Conservation (phyloP, 2,329 filamentous ascomycete genomes). For the Calycina herbarum region DNA sequence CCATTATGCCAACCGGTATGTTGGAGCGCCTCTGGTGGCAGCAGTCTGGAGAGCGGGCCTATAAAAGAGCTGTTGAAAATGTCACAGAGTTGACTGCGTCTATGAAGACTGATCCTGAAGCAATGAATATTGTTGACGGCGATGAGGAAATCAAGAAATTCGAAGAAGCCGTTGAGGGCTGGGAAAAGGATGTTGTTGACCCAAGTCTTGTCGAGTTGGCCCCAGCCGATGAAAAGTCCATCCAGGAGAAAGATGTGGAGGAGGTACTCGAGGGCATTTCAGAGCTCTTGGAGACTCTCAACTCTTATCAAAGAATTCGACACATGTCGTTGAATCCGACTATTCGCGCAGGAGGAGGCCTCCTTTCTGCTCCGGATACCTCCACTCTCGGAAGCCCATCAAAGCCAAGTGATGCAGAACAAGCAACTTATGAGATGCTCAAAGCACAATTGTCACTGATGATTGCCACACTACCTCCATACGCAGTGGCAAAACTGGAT, state of each 20-base stretch:
- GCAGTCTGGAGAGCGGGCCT: conserved; percentile 63
- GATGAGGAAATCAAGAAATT: conserved; percentile 41
- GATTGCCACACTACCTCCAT: conserved; percentile 53
- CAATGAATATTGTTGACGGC: conserved; percentile 13
- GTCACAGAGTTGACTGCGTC: conserved; percentile 20
- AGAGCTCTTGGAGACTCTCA: conserved; percentile 72
- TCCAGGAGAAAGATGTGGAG: conserved; percentile 62
- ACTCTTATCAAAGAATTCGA: conserved; percentile 78
- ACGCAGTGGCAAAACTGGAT: conserved; percentile 57
- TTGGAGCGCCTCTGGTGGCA: conserved; percentile 77
- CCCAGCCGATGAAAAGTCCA: conserved; percentile 51
- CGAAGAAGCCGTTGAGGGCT: conserved; percentile 56
- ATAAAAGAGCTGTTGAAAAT: conserved; percentile 59
- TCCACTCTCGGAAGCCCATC: conserved; percentile 57
- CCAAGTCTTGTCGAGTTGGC: conserved; percentile 46
- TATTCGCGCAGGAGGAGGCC: conserved; percentile 59
- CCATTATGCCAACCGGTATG: conserved; percentile 66
- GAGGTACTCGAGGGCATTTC: conserved; percentile 72
- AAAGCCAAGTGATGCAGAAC: conserved; percentile 60
- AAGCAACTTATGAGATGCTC: conserved; percentile 52
- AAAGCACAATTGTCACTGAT: conserved; percentile 53
- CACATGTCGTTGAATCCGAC: conserved; percentile 68
- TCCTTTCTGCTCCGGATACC: conserved; percentile 59
- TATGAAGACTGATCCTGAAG: conserved; percentile 9
- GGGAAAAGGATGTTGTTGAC: conserved; percentile 59